Percentiles rank a stretch among this genome's conserved stretches.
phyloP scores from a whole-genome alignment of 2,329 filamentous ascomycete genomes.

The Aspergillus sp. region DNA sequence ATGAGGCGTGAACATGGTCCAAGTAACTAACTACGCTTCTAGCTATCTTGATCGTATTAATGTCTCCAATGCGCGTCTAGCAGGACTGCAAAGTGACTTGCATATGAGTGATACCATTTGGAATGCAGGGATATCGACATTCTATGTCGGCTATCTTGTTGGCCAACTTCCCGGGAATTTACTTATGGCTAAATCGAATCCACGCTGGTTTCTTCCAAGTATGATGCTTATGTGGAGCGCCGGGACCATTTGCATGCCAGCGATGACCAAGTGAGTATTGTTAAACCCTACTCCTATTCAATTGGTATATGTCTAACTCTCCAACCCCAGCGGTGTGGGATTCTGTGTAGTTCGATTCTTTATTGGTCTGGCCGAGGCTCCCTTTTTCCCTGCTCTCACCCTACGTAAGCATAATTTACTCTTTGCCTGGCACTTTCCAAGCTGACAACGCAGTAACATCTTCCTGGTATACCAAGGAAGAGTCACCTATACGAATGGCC shows the following conservation, averaged over 20 bases:
- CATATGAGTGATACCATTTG: slow-evolving; percentile 15
- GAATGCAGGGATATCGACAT: slow-evolving; percentile 12
- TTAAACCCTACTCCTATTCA: background rate
- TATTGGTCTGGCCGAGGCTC: slow-evolving; percentile 10
- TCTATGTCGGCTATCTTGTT: slow-evolving; percentile 14
- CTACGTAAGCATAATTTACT: background rate
- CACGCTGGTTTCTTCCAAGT: slow-evolving; percentile 5
- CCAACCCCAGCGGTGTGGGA: background rate
- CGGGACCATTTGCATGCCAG: slow-evolving; percentile 14
- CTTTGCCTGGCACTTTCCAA: background rate
- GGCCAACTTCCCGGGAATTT: slow-evolving; percentile 10
- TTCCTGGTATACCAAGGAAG: slow-evolving; percentile 12
- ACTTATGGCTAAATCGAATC: slow-evolving; percentile 10
- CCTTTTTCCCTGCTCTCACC: slow-evolving; percentile 9
- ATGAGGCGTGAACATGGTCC: too few relatives aligned
- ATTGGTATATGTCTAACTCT: background rate
- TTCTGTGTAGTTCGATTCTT: slow-evolving; percentile 11
- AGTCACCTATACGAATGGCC: slow-evolving; percentile 9
- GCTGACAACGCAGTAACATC: slow-evolving; percentile 2
- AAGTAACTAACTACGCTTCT: background rate
- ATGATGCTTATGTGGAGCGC: slow-evolving; percentile 10
- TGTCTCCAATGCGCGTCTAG: slow-evolving; percentile 13
- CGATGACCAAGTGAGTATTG: background rate
- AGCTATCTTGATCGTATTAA: slow-evolving; percentile 13
- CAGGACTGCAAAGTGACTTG: slow-evolving; percentile 12